Conservation (phyloP, 768 basidiomycete species). For the Strobilomyces dryophilus region DNA sequence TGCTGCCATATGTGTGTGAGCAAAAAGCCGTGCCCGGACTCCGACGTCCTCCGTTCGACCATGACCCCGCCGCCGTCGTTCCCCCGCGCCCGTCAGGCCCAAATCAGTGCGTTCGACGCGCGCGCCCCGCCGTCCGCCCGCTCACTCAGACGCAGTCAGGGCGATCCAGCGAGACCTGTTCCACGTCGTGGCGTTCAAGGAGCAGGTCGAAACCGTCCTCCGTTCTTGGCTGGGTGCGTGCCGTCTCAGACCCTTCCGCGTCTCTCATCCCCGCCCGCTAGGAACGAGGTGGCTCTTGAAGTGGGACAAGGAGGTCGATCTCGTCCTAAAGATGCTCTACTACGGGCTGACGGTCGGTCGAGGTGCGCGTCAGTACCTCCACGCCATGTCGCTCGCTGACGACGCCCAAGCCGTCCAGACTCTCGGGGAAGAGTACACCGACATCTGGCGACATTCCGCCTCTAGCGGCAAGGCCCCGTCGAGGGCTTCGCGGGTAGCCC, state of each 20-base stretch:
- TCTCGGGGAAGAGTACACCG: constrained; percentile 88
- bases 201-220: constrained; percentile 70
- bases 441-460: constrained; percentile 69
- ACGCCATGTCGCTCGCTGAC: constrained; percentile 5
- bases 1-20: constrained; percentile 22
- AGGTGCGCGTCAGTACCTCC: constrained; percentile 40
- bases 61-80: constrained; percentile 43
- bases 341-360: constrained; percentile 71
- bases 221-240: constrained; percentile 72
- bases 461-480: constrained; percentile 41
- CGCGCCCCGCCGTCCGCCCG: constrained; percentile 1
- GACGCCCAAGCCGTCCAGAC: constrained; percentile 62
- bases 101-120: constrained; percentile 63
- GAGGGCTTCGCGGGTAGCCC: constrained; percentile 39
- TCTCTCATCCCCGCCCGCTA: constrained; percentile 28
- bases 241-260: neutral
- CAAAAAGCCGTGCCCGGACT: neutral
- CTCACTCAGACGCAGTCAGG: constrained; percentile 50
- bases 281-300: constrained; percentile 76
- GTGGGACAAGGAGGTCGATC: constrained; percentile 79
- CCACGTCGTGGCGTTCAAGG: constrained; percentile 69
- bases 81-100: constrained; percentile 77
- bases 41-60: neutral
- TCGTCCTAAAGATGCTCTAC: constrained; percentile 64
- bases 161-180: constrained; percentile 82